phyloP scores from a whole-genome alignment of 2,329 filamentous ascomycete species.

The Stemphylium lycopersici region DNA sequence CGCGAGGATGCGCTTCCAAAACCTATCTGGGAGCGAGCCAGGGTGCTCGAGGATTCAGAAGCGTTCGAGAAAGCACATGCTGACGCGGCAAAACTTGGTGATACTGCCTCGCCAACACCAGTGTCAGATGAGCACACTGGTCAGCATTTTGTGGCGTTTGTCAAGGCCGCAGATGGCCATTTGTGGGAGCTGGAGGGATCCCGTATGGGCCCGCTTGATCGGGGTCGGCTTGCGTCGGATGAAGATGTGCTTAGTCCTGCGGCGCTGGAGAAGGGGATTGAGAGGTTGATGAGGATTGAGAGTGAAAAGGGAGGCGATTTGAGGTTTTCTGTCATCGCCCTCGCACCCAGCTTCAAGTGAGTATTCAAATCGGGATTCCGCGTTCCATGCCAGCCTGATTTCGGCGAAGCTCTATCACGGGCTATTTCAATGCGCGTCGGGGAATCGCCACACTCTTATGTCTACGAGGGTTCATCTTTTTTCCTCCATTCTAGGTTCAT shows the following conservation, averaged over 20 bases:
- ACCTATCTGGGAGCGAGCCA: slow-evolving; percentile 54
- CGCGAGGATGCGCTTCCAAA: slow-evolving; percentile 54
- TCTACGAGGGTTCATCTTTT: too few relatives aligned
- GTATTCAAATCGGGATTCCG: too few relatives aligned
- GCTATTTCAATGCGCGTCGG: too few relatives aligned
- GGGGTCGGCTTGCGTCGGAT: slow-evolving; percentile 47
- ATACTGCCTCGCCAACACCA: slow-evolving; percentile 44
- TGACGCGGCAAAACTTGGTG: slow-evolving; percentile 51
- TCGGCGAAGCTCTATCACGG: too few relatives aligned
- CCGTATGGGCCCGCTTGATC: slow-evolving; percentile 54
- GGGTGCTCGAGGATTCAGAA: slow-evolving; percentile 58
- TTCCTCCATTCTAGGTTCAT: too few relatives aligned
- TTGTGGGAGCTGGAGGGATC: slow-evolving; percentile 56
- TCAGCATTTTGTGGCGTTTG: slow-evolving; percentile 56
- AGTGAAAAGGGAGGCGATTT: slow-evolving; percentile 47
- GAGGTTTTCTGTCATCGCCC: slow-evolving; percentile 54
- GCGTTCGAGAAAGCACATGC: slow-evolving; percentile 53
- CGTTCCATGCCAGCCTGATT: too few relatives aligned
- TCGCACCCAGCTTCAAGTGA: too few relatives aligned
- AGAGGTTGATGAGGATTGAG: slow-evolving; percentile 47
- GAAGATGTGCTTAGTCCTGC: slow-evolving; percentile 54
- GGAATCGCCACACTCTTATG: too few relatives aligned
- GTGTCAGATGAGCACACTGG: slow-evolving; percentile 39
- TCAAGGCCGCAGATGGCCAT: slow-evolving; percentile 54
- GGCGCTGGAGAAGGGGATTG: slow-evolving; percentile 51